These are phyloP conservation scores for Cryptococcus jaspeensis DNA, from an alignment of 1,284 basidiomycete species.

Conservation along the genomic window DNA sequence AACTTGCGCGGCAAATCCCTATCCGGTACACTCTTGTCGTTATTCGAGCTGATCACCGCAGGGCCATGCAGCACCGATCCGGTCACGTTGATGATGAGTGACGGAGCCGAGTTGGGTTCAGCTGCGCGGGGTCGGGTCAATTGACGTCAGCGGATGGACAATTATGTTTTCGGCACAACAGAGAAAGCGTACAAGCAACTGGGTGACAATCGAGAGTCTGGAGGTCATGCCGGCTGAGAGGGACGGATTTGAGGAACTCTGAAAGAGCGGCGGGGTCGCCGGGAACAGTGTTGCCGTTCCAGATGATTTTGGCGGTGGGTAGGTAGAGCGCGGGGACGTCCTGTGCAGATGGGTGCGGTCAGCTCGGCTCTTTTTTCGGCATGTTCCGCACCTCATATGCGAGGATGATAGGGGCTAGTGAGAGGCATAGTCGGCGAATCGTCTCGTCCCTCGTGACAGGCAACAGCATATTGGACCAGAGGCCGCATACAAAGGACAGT, in stretches of 20 bases:
- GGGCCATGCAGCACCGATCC: conserved; percentile 46
- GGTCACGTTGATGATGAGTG: conserved; percentile 43
- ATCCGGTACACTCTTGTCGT: conserved; percentile 8
- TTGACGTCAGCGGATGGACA: not conserved
- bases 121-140: conserved; percentile 1
- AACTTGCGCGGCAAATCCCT: conserved; percentile 43
- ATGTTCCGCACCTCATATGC: not conserved
- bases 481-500: not conserved
- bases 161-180: not conserved
- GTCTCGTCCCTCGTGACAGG: too few species aligned
- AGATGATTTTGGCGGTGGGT: conserved; percentile 41
- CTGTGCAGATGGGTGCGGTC: conserved; percentile 14
- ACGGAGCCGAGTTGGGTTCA: conserved; percentile 30
- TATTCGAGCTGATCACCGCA: conserved; percentile 22
- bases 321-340: conserved; percentile 42
- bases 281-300: conserved; percentile 44
- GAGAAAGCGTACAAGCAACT: conserved; percentile 25
- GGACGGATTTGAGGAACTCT: conserved; percentile 38
- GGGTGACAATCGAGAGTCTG: conserved; percentile 49
- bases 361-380: not conserved
- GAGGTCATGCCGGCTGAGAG: conserved; percentile 42
- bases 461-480: too few species aligned
- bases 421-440: too few species aligned
- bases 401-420: not conserved
- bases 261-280: conserved; percentile 24